phyloP scores from a whole-genome alignment of 306 rosid species.

The Clitoria ternatea region DNA sequence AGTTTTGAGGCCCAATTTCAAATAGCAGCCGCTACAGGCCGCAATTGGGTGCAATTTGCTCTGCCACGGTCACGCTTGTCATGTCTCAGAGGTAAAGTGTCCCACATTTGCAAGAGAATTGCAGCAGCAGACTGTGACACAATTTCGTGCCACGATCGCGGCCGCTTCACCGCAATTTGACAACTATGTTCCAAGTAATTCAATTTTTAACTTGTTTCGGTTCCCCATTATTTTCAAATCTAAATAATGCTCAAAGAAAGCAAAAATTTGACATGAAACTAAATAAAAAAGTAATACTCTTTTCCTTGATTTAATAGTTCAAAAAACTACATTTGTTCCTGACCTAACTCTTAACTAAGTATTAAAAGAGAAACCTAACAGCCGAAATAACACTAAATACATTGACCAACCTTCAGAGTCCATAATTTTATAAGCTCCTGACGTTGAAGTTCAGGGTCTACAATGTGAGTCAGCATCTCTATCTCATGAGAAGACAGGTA shows the following conservation, averaged over 20 bases:
- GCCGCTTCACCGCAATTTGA: no score
- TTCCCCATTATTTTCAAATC: neutral
- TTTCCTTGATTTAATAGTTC: neutral
- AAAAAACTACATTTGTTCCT: neutral
- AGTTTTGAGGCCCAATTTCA: no score
- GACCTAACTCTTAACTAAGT: neutral
- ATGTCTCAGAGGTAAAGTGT: no score
- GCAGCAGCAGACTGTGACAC: no score
- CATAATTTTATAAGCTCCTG: constrained; percentile 60
- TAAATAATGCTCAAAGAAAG: neutral
- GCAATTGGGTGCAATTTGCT: no score
- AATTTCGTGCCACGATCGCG: no score
- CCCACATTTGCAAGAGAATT: no score
- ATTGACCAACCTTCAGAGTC: constrained; percentile 42
- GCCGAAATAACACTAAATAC: neutral
- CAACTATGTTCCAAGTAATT: no score
- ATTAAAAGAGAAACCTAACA: constrained; percentile 1
- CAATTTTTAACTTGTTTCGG: neutral
- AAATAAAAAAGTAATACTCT: neutral
- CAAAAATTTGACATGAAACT: neutral
- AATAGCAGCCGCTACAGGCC: no score
- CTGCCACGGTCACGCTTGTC: no score
- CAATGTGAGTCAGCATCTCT: constrained; percentile 55
- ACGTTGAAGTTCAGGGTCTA: constrained; percentile 72
- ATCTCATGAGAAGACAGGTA: constrained; percentile 72